Conservation (phyloP, 2,329 filamentous ascomycete species). For the Bipolaris gigantea region DNA sequence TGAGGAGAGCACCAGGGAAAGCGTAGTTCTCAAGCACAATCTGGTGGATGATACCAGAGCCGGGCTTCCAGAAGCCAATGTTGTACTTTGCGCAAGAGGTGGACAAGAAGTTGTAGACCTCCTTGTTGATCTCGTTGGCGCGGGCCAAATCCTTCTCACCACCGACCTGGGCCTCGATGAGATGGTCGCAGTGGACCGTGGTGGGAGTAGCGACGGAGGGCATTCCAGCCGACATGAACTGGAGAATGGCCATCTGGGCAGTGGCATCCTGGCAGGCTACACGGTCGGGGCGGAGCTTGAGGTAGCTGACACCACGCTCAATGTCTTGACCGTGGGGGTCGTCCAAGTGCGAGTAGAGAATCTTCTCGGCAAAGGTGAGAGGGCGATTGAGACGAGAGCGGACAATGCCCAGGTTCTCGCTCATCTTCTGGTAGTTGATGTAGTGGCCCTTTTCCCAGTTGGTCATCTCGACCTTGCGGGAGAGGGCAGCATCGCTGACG, state of each 20-base stretch:
- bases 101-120: constrained; percentile 97
- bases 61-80: constrained; percentile 99
- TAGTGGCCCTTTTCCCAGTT: constrained; percentile 95
- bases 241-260: constrained; percentile 98
- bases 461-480: constrained; percentile 97
- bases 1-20: constrained; percentile 96
- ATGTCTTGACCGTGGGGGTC: constrained; percentile 96
- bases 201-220: constrained; percentile 89
- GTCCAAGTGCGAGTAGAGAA: constrained; percentile 97
- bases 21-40: constrained; percentile 98
- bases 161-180: constrained; percentile 96
- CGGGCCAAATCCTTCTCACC: constrained; percentile 90
- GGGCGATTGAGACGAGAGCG: constrained; percentile 87
- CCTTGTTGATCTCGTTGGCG: constrained; percentile 94
- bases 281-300: constrained; percentile 94
- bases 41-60: constrained; percentile 99
- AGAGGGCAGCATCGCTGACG: constrained; percentile 80
- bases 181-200: constrained; percentile 97
- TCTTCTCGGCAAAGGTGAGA: constrained; percentile 95
- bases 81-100: constrained; percentile 97
- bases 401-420: constrained; percentile 92
- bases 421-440: constrained; percentile 99
- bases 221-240: constrained; percentile 99
- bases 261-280: constrained; percentile 99
- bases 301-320: constrained; percentile 91